Evolutionary conservation across 176 grass and related monocot genomes (phyloP), one percentile per base, ranked within the genome.

Genomic region (Lolium multiflorum): DNA sequence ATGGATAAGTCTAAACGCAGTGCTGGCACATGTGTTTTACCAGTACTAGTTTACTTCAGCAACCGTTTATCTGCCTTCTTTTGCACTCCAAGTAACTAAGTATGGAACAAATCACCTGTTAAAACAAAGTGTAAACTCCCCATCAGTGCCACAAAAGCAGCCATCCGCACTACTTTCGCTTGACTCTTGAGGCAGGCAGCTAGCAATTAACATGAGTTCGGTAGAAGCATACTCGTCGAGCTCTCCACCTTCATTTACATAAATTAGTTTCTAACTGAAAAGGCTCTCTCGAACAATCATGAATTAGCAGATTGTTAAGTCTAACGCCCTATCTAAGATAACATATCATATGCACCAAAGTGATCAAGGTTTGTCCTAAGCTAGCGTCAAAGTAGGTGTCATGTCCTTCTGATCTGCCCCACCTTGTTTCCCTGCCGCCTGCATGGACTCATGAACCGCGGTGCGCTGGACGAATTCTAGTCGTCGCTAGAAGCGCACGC

Each of bases 241-340:
- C 79, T 82, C 54, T 74, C 81, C 67, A 56, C 76, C 82, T 21
- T 55, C 49, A 77, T 78, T 61, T 44, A 78, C 71, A 65, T 61
- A 62, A 77, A 72, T 50, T 71, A 63, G 51, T 65, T 51, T 76
- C 22, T 11, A 86, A 78, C 64, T 55, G 79, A 82, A 86, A 76
- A 83, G 71, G 82, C n/a, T 50, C 56, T 9, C 44, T 28, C 0
- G 56, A 69, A 62, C 51, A 78, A 87, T 84, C 75, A 83, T 69
- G 85, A 76, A 74, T 74, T 74, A 84, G 76, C 60, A 28, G 68
- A 91, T 91, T 52, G 16, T 12, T 31, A 87, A 91, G 60, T 58
- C 75, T 51, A 84, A 55, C 66, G 6, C 10, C 49, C 5, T 4
- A 16, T 47, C 12, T 1, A 49, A 39, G 81, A 87, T 81, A 84